Evolutionary conservation across 345 rosid genomes (phyloP).

Genomic region (Camelina neglecta): DNA sequence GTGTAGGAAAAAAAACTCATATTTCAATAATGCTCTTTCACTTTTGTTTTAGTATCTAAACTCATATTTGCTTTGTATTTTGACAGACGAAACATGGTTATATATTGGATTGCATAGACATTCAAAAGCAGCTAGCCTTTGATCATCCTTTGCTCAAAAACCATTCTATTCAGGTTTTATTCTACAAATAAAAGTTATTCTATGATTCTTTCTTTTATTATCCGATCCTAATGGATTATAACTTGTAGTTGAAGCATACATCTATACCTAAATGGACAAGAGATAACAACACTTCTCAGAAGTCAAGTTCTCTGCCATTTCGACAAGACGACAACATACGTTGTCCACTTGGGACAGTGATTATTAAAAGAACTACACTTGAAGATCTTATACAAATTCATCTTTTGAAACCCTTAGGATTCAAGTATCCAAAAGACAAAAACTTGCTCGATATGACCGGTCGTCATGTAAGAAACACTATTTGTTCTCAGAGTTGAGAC

Average conservation of each 20-base stretch:
- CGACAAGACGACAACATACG: background rate
- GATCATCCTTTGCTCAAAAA: slow-evolving; percentile 15
- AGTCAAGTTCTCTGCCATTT: background rate
- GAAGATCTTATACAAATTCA: slow-evolving; percentile 27
- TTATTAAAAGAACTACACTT: slow-evolving; percentile 25
- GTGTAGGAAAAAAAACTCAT: too few species aligned
- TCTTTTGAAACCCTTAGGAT: slow-evolving; percentile 14
- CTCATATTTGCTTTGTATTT: background rate
- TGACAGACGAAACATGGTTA: slow-evolving; percentile 32
- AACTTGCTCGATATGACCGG: slow-evolving; percentile 4
- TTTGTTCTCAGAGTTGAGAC: slow-evolving; percentile 8
- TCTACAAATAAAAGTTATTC: background rate
- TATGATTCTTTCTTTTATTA: background rate
- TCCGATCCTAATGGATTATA: background rate
- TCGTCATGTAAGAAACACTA: slow-evolving; percentile 28
- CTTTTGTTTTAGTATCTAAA: too few species aligned
- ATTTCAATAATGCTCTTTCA: too few species aligned
- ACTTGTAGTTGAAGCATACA: slow-evolving; percentile 35
- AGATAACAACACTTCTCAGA: slow-evolving; percentile 21
- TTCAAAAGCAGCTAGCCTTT: slow-evolving; percentile 31
- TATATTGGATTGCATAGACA: slow-evolving; percentile 40
- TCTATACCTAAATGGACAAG: slow-evolving; percentile 31
- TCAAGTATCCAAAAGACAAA: slow-evolving; percentile 1
- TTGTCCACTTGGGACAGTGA: slow-evolving; percentile 40
- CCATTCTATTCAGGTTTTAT: slow-evolving; percentile 33